phyloP scores from a whole-genome alignment of 1,284 basidiomycete genomes.

The Malassezia nana region DNA sequence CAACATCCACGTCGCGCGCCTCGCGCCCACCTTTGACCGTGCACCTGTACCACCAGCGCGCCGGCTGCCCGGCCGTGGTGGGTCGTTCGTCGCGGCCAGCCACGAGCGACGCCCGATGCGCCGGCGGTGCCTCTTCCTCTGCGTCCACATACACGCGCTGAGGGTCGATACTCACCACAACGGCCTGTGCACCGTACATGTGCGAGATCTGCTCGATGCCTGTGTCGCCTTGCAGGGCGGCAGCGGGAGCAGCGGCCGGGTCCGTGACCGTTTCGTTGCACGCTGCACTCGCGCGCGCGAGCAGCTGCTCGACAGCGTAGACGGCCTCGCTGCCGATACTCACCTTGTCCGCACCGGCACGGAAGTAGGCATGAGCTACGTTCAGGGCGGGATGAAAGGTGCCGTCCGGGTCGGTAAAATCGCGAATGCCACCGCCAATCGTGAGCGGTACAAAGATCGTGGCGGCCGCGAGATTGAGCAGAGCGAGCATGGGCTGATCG shows the following conservation, averaged over 20 bases:
- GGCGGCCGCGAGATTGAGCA: conserved; percentile 80
- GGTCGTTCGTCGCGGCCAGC: conserved; percentile 35
- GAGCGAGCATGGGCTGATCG: conserved; percentile 96
- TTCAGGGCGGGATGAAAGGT: conserved; percentile 75
- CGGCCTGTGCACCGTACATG: conserved; percentile 88
- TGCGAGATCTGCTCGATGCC: conserved; percentile 86
- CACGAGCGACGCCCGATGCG: conserved; percentile 38
- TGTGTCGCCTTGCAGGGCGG: conserved; percentile 52
- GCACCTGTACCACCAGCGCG: conserved; percentile 95
- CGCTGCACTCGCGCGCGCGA: conserved; percentile 51
- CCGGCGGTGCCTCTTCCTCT: conserved; percentile 50
- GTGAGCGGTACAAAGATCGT: conserved; percentile 94
- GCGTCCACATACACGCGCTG: conserved; percentile 73
- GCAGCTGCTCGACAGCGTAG: conserved; percentile 75
- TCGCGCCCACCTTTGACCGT: conserved; percentile 90
- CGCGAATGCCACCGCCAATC: conserved; percentile 96
- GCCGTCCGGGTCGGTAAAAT: conserved; percentile 88
- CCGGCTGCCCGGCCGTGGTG: conserved; percentile 55
- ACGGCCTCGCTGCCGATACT: conserved; percentile 94
- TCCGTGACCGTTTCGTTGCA: conserved; percentile 86
- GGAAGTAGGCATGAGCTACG: conserved; percentile 91
- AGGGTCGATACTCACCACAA: conserved; percentile 95
- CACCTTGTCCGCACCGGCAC: conserved; percentile 92
- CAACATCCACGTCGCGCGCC: conserved; percentile 74
- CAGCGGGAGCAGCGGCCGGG: conserved; percentile 62